A percentile compares a stretch with the other conserved stretches of the same genome.
Conservation (phyloP, 257 asterid genomes). For the Solanum lignicaule region DNA sequence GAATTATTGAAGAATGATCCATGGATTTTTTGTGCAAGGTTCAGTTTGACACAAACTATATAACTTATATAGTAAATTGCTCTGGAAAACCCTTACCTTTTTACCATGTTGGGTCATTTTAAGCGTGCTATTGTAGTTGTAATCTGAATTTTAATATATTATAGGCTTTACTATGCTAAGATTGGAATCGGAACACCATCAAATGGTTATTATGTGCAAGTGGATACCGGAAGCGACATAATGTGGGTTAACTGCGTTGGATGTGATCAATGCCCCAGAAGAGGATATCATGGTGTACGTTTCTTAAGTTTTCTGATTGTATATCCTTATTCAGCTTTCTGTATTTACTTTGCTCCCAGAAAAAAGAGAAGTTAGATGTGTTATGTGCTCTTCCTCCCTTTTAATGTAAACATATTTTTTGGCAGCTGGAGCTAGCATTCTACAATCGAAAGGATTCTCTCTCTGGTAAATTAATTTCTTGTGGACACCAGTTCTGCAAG, state of each 20-base stretch:
- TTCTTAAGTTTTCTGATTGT: constrained; percentile 4
- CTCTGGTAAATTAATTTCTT: constrained; percentile 56
- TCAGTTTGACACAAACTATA: not conserved
- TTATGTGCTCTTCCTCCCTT: constrained; percentile 1
- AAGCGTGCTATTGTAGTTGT: not conserved
- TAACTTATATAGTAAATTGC: not conserved
- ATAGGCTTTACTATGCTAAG: constrained; percentile 94
- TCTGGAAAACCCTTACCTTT: not conserved
- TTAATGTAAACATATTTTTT: constrained; percentile 17
- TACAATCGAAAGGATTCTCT: constrained; percentile 68
- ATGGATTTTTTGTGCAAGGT: not conserved
- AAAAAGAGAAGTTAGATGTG: not conserved
- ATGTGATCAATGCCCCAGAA: constrained; percentile 75
- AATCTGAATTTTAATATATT: not conserved
- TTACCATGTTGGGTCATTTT: not conserved
- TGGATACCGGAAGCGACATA: constrained; percentile 95
- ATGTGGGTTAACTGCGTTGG: constrained; percentile 96
- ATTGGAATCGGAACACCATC: constrained; percentile 96
- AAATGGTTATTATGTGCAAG: constrained; percentile 91
- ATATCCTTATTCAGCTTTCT: not conserved
- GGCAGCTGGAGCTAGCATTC: constrained; percentile 78
- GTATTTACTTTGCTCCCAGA: not conserved
- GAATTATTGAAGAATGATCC: not conserved
- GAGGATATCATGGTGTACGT: constrained; percentile 93
- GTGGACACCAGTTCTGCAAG: constrained; percentile 56